Evolutionary conservation across 805 yeast species (phyloP).

Genomic region (Groenewaldozyma tartarivorans): DNA sequence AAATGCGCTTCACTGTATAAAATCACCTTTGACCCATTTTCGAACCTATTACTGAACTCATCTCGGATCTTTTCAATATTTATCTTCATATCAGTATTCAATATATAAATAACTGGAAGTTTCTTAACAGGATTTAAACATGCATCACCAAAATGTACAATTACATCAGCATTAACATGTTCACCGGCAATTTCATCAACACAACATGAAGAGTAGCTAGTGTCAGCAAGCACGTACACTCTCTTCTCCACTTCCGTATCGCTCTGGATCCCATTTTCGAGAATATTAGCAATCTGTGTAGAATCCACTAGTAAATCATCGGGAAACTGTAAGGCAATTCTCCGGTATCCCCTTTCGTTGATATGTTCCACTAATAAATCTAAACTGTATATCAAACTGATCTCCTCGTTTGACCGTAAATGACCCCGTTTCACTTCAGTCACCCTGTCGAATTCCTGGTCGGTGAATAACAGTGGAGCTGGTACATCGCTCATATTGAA

Average conservation of each 20-base stretch:
- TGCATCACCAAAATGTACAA: conserved; percentile 92
- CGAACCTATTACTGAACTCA: conserved; percentile 14
- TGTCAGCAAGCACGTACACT: conserved; percentile 85
- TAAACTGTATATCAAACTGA: conserved; percentile 48
- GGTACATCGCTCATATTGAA: not conserved
- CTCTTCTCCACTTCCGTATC: conserved; percentile 6
- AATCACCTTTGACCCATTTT: conserved; percentile 29
- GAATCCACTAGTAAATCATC: conserved; percentile 74
- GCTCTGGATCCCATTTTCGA: conserved; percentile 3
- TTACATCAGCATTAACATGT: conserved; percentile 76
- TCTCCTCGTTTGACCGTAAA: conserved; percentile 16
- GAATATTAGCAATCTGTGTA: conserved; percentile 38
- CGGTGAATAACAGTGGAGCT: conserved; percentile 70
- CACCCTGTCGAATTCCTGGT: conserved; percentile 54
- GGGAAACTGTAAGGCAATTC: conserved; percentile 84
- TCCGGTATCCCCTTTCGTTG: conserved; percentile 30
- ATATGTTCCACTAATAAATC: conserved; percentile 38
- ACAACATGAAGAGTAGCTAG: conserved; percentile 92
- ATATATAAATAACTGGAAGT: conserved; percentile 67
- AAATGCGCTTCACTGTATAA: conserved; percentile 72
- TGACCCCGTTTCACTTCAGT: conserved; percentile 21
- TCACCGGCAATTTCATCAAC: conserved; percentile 95
- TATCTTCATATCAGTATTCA: conserved; percentile 32
- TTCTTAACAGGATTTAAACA: conserved; percentile 73
- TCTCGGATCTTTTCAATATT: conserved; percentile 38